These are phyloP conservation scores for Starmera pachycereana DNA, from an alignment of 805 yeast species.

Conservation along the genomic window DNA sequence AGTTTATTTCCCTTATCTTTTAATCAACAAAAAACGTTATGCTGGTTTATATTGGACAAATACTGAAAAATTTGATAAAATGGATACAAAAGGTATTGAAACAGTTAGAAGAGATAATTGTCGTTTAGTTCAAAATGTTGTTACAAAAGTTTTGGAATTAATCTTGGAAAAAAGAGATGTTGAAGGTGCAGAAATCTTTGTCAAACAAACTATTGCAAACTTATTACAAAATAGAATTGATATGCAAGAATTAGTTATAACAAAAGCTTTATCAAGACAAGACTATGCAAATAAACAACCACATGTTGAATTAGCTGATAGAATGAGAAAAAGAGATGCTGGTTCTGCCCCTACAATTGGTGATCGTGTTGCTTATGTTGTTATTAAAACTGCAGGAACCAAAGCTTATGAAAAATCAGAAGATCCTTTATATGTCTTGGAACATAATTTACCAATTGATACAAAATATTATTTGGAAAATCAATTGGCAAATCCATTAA, in stretches of 20 bases:
- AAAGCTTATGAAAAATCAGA: conserved; percentile 94
- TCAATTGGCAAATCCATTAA: conserved; percentile 85
- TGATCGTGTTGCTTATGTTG: conserved; percentile 96
- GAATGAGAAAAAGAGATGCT: conserved; percentile 93
- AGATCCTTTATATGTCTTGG: conserved; percentile 89
- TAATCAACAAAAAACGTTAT: conserved; percentile 92
- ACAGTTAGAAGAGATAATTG: conserved; percentile 98
- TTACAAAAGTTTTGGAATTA: conserved; percentile 78
- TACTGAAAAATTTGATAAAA: conserved; percentile 85
- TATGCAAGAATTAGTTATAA: conserved; percentile 84
- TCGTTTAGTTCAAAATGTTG: conserved; percentile 85
- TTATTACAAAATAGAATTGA: conserved; percentile 86
- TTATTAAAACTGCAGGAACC: conserved; percentile 66
- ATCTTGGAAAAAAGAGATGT: conserved; percentile 86
- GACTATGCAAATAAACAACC: conserved; percentile 97
- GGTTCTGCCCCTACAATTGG: conserved; percentile 97
- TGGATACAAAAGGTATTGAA: conserved; percentile 98
- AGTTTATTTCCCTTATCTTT: conserved; percentile 86
- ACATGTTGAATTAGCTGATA: conserved; percentile 90
- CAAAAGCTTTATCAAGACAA: conserved; percentile 76
- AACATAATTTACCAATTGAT: conserved; percentile 87
- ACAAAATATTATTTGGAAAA: conserved; percentile 89
- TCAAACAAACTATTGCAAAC: conserved; percentile 82
- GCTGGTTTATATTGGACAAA: conserved; percentile 97
- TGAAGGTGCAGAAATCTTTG: conserved; percentile 72